phyloP scores from a whole-genome alignment of 225 moss, liverwort and hornwort genomes.

The Bryum argenteum region DNA sequence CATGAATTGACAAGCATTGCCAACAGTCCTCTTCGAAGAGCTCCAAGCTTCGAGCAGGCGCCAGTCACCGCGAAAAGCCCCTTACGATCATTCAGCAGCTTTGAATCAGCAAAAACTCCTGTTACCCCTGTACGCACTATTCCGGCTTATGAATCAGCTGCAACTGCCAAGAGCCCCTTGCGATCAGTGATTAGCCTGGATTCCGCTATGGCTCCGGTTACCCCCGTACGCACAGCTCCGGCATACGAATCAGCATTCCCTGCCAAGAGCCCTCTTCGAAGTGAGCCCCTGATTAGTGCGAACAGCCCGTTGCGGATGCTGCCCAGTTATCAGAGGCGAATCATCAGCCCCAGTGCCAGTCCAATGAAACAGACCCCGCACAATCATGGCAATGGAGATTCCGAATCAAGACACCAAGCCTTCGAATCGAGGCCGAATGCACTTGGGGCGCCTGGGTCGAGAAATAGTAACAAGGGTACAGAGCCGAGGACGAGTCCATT shows the following conservation, averaged over 20 bases:
- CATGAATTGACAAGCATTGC: constrained; percentile 31
- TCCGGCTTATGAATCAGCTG: constrained; percentile 33
- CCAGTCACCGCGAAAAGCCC: constrained; percentile 33
- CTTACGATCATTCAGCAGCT: constrained; percentile 30
- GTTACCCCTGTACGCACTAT: constrained; percentile 41
- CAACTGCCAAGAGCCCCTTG: constrained; percentile 40
- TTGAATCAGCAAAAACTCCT: constrained; percentile 37
- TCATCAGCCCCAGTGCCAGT: constrained; percentile 47
- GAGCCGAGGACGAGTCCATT: constrained; percentile 38
- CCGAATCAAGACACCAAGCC: constrained; percentile 31
- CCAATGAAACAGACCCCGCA: constrained; percentile 44
- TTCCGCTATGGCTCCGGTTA: constrained; percentile 34
- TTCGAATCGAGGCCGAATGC: constrained; percentile 39
- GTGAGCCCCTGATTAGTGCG: constrained; percentile 54
- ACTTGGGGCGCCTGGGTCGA: constrained; percentile 29
- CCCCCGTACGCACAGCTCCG: constrained; percentile 42
- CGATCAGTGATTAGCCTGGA: constrained; percentile 36
- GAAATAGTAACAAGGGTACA: constrained; percentile 24
- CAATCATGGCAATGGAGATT: constrained; percentile 21
- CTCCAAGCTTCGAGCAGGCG: constrained; percentile 35
- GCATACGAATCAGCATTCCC: constrained; percentile 25
- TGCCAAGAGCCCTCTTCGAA: constrained; percentile 46
- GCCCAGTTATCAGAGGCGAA: constrained; percentile 55
- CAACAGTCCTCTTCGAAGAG: constrained; percentile 31
- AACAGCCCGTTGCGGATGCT: constrained; percentile 63